Base-by-base conservation (phyloP, 164 flowering plant species). In the Vitis labrusca region DNA sequence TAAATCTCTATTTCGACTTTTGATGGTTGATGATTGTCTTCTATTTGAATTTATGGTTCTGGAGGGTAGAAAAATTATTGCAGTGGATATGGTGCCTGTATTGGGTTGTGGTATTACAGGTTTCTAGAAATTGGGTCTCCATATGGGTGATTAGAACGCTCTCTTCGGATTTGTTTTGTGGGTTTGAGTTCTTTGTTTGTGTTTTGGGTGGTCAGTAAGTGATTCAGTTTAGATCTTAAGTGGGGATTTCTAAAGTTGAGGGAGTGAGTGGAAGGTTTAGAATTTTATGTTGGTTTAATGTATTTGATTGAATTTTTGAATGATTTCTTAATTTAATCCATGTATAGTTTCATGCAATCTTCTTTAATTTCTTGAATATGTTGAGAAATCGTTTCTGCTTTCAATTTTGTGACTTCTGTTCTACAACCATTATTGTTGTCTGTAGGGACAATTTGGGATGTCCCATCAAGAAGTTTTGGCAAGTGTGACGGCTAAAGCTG, bases 391-490 rank as follows among this genome's bases (percentile, higher is more conserved):
- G 27, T 37, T 59, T 67, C 14, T 61, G 44, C 53, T 29, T 58
- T 53, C 51, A 4, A 58, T n/a, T 49, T 67, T n/a, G 27, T 53
- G 0, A 23, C 44, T 17, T 3, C 27, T 4, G 32, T 23, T 51
- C 54, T 4, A 48, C 56, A 5, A 37, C 44, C 44, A 37, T 37
- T 37, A 5, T 19, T 0, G 61, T 49, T 63, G 16, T 63, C 50
- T 37, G 10, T 48, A 82, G 88, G 85, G 71, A 59, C 79, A 79
- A 58, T 77, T 65, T 69, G 73, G 70, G 29, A 69, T 76, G 68
- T 67, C 79, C 61, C 74, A 72, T 55, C 81, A 76, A 64, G 84
- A 84, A 69, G 74, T 76, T 47, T 59, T 74, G 63, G 80, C 67
- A 44, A 74, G 69, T 71, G 78, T 72, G 60, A 74, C 77, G 12